A percentile compares a stretch with the other conserved stretches of the same genome.
These are phyloP conservation scores for Mycosphaerella sp. DNA, from an alignment of 2,329 filamentous ascomycete species.

Conservation along the genomic window DNA sequence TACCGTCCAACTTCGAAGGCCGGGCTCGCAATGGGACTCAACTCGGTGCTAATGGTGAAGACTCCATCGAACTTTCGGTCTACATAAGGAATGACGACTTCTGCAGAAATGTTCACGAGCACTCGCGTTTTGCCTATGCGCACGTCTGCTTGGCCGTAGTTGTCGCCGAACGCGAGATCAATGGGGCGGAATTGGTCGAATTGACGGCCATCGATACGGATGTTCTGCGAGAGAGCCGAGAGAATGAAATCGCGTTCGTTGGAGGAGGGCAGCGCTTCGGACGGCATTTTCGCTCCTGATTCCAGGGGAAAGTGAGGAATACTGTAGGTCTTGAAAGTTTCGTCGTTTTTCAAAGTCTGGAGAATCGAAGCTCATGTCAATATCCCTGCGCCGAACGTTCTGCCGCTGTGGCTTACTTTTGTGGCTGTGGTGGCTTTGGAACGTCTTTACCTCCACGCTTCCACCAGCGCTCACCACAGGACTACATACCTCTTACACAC, in stretches of 20 bases:
- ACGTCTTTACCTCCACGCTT: not conserved
- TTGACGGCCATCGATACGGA: constrained; percentile 76
- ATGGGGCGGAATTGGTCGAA: constrained; percentile 75
- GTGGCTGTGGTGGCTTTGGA: not conserved
- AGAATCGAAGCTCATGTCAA: not conserved
- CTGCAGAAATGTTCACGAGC: constrained; percentile 75
- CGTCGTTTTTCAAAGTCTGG: too few relatives aligned
- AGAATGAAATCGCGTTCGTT: constrained; percentile 83
- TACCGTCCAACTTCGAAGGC: constrained; percentile 78
- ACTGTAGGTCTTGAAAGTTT: not conserved
- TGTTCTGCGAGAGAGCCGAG: constrained; percentile 70
- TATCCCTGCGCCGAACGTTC: not conserved
- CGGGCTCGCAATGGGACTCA: constrained; percentile 86
- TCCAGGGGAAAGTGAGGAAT: not conserved
- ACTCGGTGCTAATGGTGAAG: constrained; percentile 85
- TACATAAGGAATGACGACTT: constrained; percentile 75
- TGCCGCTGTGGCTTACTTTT: not conserved
- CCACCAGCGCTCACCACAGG: not conserved
- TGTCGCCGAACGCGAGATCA: constrained; percentile 75
- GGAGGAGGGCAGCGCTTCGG: constrained; percentile 82
- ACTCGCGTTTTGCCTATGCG: constrained; percentile 86
- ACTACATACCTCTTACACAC: not conserved
- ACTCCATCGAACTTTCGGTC: constrained; percentile 93
- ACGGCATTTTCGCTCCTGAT: constrained; percentile 60
- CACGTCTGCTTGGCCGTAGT: constrained; percentile 85